Evolutionary conservation across 2,329 filamentous ascomycete species (phyloP).

Genomic region (Trichophaea hybrida): DNA sequence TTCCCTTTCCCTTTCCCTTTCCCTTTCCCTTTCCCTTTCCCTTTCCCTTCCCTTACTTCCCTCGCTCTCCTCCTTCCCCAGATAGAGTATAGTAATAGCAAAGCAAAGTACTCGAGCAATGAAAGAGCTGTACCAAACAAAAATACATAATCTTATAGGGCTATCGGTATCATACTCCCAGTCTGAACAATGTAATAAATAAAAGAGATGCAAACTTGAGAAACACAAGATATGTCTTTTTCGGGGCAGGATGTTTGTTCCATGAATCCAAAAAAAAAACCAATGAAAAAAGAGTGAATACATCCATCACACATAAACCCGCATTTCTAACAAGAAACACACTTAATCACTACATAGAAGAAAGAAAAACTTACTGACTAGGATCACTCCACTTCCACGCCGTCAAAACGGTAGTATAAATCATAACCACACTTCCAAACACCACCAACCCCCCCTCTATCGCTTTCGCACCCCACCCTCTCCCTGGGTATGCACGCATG

Average conservation of each 20-base stretch:
- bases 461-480: constrained; percentile 57
- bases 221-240: too few species aligned
- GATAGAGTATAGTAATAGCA: neutral
- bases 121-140: neutral
- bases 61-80: neutral
- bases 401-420: constrained; percentile 79
- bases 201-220: too few species aligned
- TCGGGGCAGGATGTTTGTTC: neutral
- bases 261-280: neutral
- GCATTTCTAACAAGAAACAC: neutral
- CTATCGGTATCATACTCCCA: neutral
- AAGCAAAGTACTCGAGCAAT: neutral
- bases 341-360: neutral
- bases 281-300: too few species aligned
- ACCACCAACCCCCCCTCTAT: constrained; percentile 59
- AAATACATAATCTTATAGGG: neutral
- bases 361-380: constrained; percentile 20
- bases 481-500: constrained; percentile 46
- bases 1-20: neutral
- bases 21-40: neutral
- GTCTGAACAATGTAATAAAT: neutral
- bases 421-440: constrained; percentile 76
- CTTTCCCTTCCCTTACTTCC: neutral
- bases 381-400: constrained; percentile 62
- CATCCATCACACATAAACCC: neutral